phyloP scores from a whole-genome alignment of 148 eudicot species.

The Selenicereus undatus region DNA sequence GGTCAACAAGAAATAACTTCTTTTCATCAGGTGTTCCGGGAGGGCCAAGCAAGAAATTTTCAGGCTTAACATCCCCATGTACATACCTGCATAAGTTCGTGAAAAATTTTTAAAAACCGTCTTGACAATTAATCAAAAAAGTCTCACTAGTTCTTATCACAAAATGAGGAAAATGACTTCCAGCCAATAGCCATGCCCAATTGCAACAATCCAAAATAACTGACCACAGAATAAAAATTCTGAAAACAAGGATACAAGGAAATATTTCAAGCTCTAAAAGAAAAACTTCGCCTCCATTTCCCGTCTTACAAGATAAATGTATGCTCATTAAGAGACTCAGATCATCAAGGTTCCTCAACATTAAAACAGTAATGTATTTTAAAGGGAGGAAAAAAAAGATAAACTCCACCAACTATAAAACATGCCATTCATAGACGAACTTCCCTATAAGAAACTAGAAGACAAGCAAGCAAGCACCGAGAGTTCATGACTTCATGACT shows the following conservation, averaged over 20 bases:
- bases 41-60: constrained; percentile 90
- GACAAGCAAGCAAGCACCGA: too few relatives aligned
- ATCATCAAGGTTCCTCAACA: background rate
- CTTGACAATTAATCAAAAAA: background rate
- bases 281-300: background rate
- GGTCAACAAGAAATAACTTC: constrained; percentile 84
- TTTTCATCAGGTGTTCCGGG: constrained; percentile 83
- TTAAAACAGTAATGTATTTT: background rate
- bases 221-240: background rate
- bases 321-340: background rate
- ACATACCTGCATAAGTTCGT: constrained; percentile 49
- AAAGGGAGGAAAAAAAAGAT: background rate
- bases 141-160: background rate
- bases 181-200: background rate
- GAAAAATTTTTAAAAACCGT: background rate
- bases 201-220: background rate
- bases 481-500: too few relatives aligned
- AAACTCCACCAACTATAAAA: background rate
- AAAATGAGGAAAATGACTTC: background rate
- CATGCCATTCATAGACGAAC: background rate
- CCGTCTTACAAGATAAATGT: background rate
- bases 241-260: background rate
- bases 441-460: background rate
- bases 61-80: constrained; percentile 97
- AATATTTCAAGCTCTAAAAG: background rate